Percentiles rank a stretch among this genome's conserved stretches.
Conservation (phyloP, 1,284 basidiomycete species). For the Puccinia hordei region DNA sequence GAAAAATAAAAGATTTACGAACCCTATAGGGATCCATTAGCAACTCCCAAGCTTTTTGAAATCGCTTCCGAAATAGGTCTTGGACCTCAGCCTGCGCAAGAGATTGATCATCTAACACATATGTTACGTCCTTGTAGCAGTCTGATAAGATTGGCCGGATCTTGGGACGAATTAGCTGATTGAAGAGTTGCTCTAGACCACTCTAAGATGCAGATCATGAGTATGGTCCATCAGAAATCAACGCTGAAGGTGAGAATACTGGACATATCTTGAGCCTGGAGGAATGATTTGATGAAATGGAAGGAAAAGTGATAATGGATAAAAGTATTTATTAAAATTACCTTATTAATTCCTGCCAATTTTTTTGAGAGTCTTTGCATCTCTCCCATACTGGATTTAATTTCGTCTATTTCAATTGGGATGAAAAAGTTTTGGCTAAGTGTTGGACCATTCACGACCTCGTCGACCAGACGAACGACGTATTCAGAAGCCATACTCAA, state of each 20-base stretch:
- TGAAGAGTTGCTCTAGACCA: constrained; percentile 90
- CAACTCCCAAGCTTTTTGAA: constrained; percentile 78
- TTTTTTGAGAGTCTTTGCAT: constrained; percentile 67
- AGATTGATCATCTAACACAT: constrained; percentile 82
- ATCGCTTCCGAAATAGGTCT: constrained; percentile 82
- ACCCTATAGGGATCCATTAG: constrained; percentile 83
- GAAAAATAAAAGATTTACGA: not conserved
- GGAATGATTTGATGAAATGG: not conserved
- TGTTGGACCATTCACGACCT: constrained; percentile 66
- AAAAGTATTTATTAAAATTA: constrained; percentile 59
- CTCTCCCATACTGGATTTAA: constrained; percentile 62
- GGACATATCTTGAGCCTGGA: not conserved
- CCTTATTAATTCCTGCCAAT: constrained; percentile 72
- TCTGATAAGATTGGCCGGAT: constrained; percentile 80
- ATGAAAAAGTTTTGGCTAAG: constrained; percentile 72
- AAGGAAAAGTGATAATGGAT: constrained; percentile 5
- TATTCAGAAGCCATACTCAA: constrained; percentile 82
- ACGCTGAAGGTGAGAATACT: not conserved
- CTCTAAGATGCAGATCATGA: constrained; percentile 62
- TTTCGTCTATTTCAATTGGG: constrained; percentile 65
- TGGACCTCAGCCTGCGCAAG: constrained; percentile 81
- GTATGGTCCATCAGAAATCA: not conserved
- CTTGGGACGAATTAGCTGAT: constrained; percentile 81
- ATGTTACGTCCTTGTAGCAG: constrained; percentile 83
- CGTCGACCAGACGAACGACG: constrained; percentile 75